Percentiles rank a stretch among this genome's conserved stretches.
phyloP scores from a whole-genome alignment of 257 asterid genomes.

The Nicotiana undulata region DNA sequence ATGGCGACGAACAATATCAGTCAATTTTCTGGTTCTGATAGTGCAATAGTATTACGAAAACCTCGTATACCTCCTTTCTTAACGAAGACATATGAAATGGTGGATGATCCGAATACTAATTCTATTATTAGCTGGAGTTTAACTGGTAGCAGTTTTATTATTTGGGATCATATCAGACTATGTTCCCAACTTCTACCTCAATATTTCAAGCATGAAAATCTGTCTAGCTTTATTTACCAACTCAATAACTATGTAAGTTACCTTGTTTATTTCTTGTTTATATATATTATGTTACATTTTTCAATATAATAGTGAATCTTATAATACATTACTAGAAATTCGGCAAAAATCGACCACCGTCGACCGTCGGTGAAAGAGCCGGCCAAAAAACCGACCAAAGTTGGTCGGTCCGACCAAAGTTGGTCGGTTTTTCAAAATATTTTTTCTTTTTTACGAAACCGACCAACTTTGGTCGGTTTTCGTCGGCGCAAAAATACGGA shows the following conservation, averaged over 20 bases:
- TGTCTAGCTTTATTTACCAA: slow-evolving; percentile 57
- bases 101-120: slow-evolving; percentile 45
- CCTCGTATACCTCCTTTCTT: slow-evolving; percentile 41
- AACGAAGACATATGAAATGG: slow-evolving; percentile 39
- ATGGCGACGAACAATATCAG: background rate
- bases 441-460: too few relatives aligned
- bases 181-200: slow-evolving; percentile 36
- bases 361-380: too few relatives aligned
- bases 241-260: slow-evolving; percentile 57
- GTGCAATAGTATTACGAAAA: background rate
- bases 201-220: slow-evolving; percentile 44
- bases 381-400: too few relatives aligned
- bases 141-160: slow-evolving; percentile 34
- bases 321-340: too few relatives aligned
- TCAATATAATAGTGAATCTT: background rate
- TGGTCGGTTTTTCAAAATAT: too few relatives aligned
- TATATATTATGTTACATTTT: background rate
- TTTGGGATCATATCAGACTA: slow-evolving; percentile 47
- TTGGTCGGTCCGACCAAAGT: too few relatives aligned
- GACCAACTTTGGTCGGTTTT: too few relatives aligned
- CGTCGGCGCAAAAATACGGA: too few relatives aligned
- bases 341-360: too few relatives aligned
- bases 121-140: slow-evolving; percentile 40
- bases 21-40: background rate
- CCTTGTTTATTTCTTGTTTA: background rate